phyloP scores from a whole-genome alignment of 2,329 filamentous ascomycete species.

The Myriosclerotinia scirpicola region DNA sequence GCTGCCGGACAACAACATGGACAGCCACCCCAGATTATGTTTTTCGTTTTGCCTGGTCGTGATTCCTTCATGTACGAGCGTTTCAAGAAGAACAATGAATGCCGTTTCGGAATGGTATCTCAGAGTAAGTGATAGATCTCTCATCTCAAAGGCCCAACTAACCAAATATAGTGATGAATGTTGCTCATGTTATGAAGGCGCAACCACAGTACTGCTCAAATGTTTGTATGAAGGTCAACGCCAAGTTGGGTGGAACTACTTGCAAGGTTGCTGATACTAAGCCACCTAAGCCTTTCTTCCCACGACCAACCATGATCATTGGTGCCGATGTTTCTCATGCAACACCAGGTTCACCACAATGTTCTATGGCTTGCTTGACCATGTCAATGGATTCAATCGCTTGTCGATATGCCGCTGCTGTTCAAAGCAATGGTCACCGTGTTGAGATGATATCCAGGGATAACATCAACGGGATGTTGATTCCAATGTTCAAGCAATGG shows the following conservation, averaged over 20 bases:
- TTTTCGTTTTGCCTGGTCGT: conserved; percentile 74
- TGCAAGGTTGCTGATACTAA: conserved; percentile 42
- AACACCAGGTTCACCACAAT: conserved; percentile 61
- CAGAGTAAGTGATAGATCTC: conserved; percentile 52
- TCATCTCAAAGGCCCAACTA: not conserved
- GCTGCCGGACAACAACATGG: conserved; percentile 29
- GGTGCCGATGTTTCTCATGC: conserved; percentile 87
- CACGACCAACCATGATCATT: conserved; percentile 72
- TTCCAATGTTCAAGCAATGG: conserved; percentile 66
- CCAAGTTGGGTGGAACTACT: conserved; percentile 86
- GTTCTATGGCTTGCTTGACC: conserved; percentile 86
- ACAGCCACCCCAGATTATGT: conserved; percentile 65
- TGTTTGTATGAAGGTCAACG: conserved; percentile 94
- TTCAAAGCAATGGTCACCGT: conserved; percentile 79
- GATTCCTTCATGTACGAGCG: conserved; percentile 74
- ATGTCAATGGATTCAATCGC: conserved; percentile 72
- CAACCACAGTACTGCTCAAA: conserved; percentile 88
- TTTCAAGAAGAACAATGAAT: conserved; percentile 87
- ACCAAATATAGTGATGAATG: conserved; percentile 60
- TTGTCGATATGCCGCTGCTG: conserved; percentile 74
- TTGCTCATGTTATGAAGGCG: conserved; percentile 64
- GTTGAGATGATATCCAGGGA: conserved; percentile 72
- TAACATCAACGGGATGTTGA: conserved; percentile 67
- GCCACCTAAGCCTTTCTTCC: conserved; percentile 44
- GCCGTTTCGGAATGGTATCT: conserved; percentile 77